A percentile compares a stretch with the other conserved stretches of the same genome.
These are phyloP conservation scores for Biscogniauxia marginata DNA, from an alignment of 2,329 filamentous ascomycete species.

Conservation along the genomic window DNA sequence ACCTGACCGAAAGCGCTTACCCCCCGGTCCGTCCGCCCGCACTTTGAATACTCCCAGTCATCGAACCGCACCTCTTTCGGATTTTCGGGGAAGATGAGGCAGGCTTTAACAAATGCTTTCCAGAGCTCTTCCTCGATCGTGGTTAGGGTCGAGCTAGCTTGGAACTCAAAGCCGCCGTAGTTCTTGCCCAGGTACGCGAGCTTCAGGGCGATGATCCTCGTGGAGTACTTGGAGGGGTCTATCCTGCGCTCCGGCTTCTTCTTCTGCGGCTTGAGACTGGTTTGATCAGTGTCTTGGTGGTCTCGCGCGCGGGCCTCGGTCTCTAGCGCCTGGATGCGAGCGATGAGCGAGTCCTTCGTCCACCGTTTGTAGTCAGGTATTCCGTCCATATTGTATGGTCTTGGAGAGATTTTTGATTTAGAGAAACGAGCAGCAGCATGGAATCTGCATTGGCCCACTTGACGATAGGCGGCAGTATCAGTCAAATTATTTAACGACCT, in stretches of 20 bases:
- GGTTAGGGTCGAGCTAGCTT: conserved; percentile 67
- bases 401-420: not conserved
- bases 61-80: conserved; percentile 71
- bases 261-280: conserved; percentile 33
- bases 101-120: conserved; percentile 81
- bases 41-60: conserved; percentile 89
- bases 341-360: conserved; percentile 67
- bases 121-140: conserved; percentile 93
- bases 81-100: conserved; percentile 73
- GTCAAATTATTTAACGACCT: conserved; percentile 13
- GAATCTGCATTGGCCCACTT: conserved; percentile 18
- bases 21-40: conserved; percentile 86
- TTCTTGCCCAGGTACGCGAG: conserved; percentile 88
- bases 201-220: conserved; percentile 84
- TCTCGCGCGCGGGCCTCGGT: conserved; percentile 39
- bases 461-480: conserved; percentile 8
- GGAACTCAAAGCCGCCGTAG: conserved; percentile 93
- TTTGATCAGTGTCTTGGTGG: not conserved
- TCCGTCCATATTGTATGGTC: conserved; percentile 23
- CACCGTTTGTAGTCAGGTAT: conserved; percentile 59
- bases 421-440: conserved; percentile 12
- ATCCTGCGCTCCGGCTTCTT: conserved; percentile 53
- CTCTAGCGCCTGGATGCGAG: conserved; percentile 68
- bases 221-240: conserved; percentile 78
- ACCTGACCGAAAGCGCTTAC: conserved; percentile 98